A percentile compares a stretch with the other conserved stretches of the same genome.
Conservation (phyloP, 352 stramenopile genomes). For the Blastocystis sp. region DNA sequence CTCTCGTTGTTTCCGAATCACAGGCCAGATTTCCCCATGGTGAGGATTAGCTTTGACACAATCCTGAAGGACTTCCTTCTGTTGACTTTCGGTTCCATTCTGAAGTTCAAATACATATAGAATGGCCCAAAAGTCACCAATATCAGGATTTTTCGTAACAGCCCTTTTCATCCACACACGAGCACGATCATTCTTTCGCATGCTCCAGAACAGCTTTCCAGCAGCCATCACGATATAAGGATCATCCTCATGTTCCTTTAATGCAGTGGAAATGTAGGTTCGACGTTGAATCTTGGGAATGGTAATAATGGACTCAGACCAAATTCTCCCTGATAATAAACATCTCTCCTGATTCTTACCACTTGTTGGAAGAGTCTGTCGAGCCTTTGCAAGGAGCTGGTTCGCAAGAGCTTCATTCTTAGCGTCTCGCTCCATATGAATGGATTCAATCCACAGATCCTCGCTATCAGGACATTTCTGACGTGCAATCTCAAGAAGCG, state of each 20-base stretch:
- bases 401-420: slow-evolving; percentile 86
- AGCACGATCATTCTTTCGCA: slow-evolving; percentile 84
- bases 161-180: slow-evolving; percentile 94
- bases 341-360: too few relatives aligned
- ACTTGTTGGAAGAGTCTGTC: slow-evolving; percentile 83
- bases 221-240: slow-evolving; percentile 88
- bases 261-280: slow-evolving; percentile 83
- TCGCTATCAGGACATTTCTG: slow-evolving; percentile 87
- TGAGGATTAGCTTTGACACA: slow-evolving; percentile 47
- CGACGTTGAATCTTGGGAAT: slow-evolving; percentile 87
- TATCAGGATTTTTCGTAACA: slow-evolving; percentile 84
- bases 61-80: slow-evolving; percentile 72
- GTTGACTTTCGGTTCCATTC: slow-evolving; percentile 75
- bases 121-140: slow-evolving; percentile 90
- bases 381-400: slow-evolving; percentile 87
- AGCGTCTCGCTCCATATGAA: slow-evolving; percentile 82
- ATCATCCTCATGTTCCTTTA: slow-evolving; percentile 94
- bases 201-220: slow-evolving; percentile 87
- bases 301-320: slow-evolving; percentile 87
- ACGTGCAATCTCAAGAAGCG: slow-evolving; percentile 86
- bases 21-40: slow-evolving; percentile 50
- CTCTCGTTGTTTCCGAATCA: slow-evolving; percentile 37
- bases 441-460: slow-evolving; percentile 87
- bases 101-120: slow-evolving; percentile 93
- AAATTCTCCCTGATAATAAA: slow-evolving; percentile 69